Percentiles rank a stretch among this genome's conserved stretches.
phyloP scores from a whole-genome alignment of 257 asterid genomes.

The Prunella vulgaris region DNA sequence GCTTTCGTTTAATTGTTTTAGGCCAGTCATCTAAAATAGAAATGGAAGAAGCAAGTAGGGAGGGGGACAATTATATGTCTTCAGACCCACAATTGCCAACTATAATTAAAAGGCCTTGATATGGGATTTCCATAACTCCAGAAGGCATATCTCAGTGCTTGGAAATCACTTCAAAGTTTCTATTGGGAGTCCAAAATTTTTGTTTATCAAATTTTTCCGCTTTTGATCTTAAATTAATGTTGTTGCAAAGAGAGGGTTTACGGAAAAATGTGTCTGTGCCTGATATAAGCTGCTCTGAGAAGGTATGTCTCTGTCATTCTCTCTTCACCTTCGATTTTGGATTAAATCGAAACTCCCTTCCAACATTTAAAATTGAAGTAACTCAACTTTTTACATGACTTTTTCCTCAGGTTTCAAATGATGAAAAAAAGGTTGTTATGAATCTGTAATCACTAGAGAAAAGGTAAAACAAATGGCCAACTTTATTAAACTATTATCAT shows the following conservation, averaged over 20 bases:
- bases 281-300: conserved; percentile 49
- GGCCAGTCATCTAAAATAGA: conserved; percentile 21
- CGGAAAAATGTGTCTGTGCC: conserved; percentile 42
- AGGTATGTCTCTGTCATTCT: conserved; percentile 39
- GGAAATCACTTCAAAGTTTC: too few species aligned
- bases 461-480: too few species aligned
- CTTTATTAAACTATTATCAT: too few species aligned
- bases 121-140: too few species aligned
- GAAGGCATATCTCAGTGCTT: too few species aligned
- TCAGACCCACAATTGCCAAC: conserved; percentile 25
- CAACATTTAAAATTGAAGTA: neutral
- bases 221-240: neutral
- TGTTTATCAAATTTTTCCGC: neutral
- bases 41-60: conserved; percentile 36
- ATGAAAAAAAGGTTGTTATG: too few species aligned
- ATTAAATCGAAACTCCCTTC: neutral
- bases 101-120: too few species aligned
- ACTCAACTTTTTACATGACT: neutral
- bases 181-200: too few species aligned
- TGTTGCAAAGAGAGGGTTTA: conserved; percentile 69
- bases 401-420: conserved; percentile 61
- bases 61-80: conserved; percentile 23
- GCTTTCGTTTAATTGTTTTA: conserved; percentile 18
- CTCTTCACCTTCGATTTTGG: neutral
- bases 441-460: too few species aligned